Base-by-base conservation (phyloP, 2,329 filamentous ascomycete genomes). In the Purpureocillium takamizusanense region DNA sequence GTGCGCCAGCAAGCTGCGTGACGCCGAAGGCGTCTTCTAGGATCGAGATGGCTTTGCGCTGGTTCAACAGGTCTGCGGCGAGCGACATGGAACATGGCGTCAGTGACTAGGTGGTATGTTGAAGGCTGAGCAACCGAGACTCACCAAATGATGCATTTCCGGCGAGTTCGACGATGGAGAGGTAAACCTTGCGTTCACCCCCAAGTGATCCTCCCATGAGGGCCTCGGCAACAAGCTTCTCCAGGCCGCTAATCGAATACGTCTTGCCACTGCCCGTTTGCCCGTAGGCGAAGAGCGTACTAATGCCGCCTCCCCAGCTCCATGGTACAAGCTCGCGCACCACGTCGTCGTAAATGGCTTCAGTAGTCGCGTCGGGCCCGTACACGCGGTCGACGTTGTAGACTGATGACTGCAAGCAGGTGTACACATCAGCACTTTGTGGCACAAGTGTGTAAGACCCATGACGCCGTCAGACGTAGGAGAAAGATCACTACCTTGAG, bases 211-310 rank as follows among this genome's bases (percentile, higher is more conserved):
- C 44, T 1, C 39, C 47, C 49, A 62, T 55, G 11, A 66, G 33
- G 0, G 60, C 52, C 29, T 57, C 51, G 2, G 60, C 61, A 6
- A 66, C 61, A 3, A 67, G 55, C 10, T 58, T 43, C 46, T 69
- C 61, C 0, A 72, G 49, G 3, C 54, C 52, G 38, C 55, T 65
- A 38, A 71, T 55, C 1, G 65, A 69, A 42, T 54, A 62, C 1
- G 66, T 70, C 49, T 70, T 70, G 11, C 68, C 68, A 2, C 67
- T 70, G 7, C 67, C 66, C 0, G 68, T 70, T 44, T 70, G 67
- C 9, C 67, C 66, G 32, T 70, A 69, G 27, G 64, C 65, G 33
- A 70, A 69, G 28, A 72, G 49, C n/a, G 69, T 72, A 13, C 61
- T 61, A 16, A 71, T 58, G 14, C 67, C 66, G 11, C 70, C 69